Evolutionary conservation across 352 stramenopile species (phyloP), one percentile per base, ranked within the genome.

Genomic region (Globisporangium abappressorium): DNA sequence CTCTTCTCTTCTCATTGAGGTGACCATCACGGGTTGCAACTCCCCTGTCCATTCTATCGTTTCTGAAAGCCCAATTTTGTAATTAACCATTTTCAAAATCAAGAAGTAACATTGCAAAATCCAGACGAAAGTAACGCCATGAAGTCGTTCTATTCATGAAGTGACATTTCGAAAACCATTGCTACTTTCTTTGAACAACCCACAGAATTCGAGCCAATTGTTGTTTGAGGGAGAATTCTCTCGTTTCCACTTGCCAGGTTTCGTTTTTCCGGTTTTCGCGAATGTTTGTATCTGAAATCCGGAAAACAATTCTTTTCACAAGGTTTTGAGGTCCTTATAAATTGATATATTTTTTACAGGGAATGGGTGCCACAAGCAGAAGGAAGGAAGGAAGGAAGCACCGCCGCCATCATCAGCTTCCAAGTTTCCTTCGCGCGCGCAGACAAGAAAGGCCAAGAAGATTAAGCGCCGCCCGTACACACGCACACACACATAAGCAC

Each of bases 61-160:
- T 43, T 15, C 36, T 43, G 36, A 43, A 2, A 43, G 36, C 5
- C 15, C 15, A 49, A 22, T 49, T n/a, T 22, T 49, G 18, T 49
- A 49, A 43, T 43, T 18, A 43, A 43, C 18, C 18, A 22, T 12
- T 24, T 22, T 51, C 18, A 24, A 24, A 2, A 9, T 2, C 7
- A 9, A 24, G 28, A 61, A 61, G 55, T 61, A 61, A 26, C 30
- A 18, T 46, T 61, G 18, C 43, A 51, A 51, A 51, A 51, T 51
- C 43, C 43, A 51, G 15, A 12, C 43, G 18, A 51, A 61, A 46
- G n/a, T 46, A 61, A 46, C 55, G 18, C 5, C 18, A 51, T 51
- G 18, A 51, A 51, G 43, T 51, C 43, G 43, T 51, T 18, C 43
- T 2, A 24, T 14, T 22, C 9, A 9, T 61, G 30, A 34, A 34